Base-by-base conservation (phyloP, 2,329 filamentous ascomycete species). In the Aspergillus amoenus region DNA sequence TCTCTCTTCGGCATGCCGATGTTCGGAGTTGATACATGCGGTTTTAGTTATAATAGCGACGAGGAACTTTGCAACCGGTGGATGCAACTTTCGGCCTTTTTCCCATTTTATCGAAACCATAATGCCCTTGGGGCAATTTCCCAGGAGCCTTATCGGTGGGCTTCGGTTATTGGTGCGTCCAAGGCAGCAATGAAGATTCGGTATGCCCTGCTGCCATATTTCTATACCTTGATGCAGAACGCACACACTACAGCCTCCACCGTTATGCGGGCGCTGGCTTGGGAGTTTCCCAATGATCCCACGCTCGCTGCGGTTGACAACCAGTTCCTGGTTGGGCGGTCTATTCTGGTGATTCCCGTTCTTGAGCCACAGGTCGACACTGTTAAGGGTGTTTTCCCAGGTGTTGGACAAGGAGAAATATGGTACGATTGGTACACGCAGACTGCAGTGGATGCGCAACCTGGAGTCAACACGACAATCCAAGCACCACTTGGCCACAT, bases 371-470 rank as follows among this genome's bases (percentile, higher is more conserved):
- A 86, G 61, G 85, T 83, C 7, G 82, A 83, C 17, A 82, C 79
- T 2, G 88, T 90, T 7, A 76, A 83, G 24, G 88, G 86, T 27
- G 82, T 90, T 3, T 91, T 92, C 70, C 89, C 89, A 0, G 88
- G 88, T 6, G 71, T 85, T 2, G 79, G 79, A 2, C 72, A 80
- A 1, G 85, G 79, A 3, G 82, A 84, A 41, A 71, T 85, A 2
- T 93, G 88, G 86, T 93, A 91, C 66, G 89, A 93, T 70, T 93
- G 88, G 88, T 91, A 91, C 71, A 88, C 82, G n/a, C 83, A 85
- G 50, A 79, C 79, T 0, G 78, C 78, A 0, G 77, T 90, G 3
- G 66, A 76, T 15, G 81, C 78, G 0, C 59, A 76, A 24, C 73
- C 81, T 2, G 82, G 82, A 9, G 76, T 80, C 55, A 88, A 88